Base-by-base conservation (phyloP, 495 filamentous ascomycete genomes). In the Astrocystis sublimbata region DNA sequence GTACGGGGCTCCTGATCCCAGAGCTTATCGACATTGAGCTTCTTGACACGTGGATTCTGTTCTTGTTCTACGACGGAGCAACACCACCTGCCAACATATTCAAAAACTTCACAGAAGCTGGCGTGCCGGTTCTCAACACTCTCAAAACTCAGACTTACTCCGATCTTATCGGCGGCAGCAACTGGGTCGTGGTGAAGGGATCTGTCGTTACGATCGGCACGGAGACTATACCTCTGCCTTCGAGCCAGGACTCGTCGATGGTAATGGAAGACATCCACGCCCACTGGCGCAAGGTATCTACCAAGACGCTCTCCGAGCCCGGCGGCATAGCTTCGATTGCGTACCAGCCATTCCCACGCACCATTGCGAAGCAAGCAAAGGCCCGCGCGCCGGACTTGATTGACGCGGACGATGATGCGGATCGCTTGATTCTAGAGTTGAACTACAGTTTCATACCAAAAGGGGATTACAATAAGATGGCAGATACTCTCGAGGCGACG, bases 51-150 rank as follows among this genome's bases (percentile, higher is more conserved):
- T 86, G 83, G 81, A 83, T 85, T 58, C 73, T 87, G 65, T 88
- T 87, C 67, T 67, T 86, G 19, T 88, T 87, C 76, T 87, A 86
- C 66, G 81, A 87, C 51, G 85, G 83, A 8, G 74, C 77, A 0
- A 71, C 75, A 24, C 81, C 83, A 8, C 84, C 85, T 6, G 67
- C 74, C 0, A 80, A 76, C 10, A 74, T 81, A 1, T 88, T 88
- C 61, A 73, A 79, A 52, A 82, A 82, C 65, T 86, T 87, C 68
- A 83, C 79, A 2, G 74, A 73, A 21, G 79, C 85, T 50, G 70
- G 72, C 0, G 43, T 59, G 13, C 78, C 81, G 6, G 64, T 73
- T 6, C 68, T 76, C 19, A 56, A 56, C 52, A 67, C 63, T 1
- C 62, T 60, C 28, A 68, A 61, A 30, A 61, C 61, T 2, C 68